Evolutionary conservation across 23 red algal species (phyloP).

Genomic region (Porphyridium purpureum): DNA sequence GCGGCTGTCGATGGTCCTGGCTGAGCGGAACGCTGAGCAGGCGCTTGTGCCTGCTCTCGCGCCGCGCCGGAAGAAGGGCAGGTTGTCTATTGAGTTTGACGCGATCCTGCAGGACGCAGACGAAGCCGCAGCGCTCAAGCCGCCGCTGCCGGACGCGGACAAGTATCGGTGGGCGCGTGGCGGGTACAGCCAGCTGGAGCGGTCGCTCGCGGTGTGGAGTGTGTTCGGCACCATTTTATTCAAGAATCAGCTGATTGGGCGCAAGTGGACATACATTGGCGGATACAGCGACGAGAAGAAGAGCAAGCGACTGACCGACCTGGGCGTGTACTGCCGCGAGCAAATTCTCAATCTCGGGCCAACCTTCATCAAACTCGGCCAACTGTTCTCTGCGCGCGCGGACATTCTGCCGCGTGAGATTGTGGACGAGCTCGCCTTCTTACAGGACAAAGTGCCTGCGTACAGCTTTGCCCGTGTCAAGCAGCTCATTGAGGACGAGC

Average conservation of each 20-base stretch:
- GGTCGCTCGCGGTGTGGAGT: slow-evolving; percentile 22
- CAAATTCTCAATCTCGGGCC: slow-evolving; percentile 46
- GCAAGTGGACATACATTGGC: slow-evolving; percentile 15
- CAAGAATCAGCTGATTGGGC: slow-evolving; percentile 21
- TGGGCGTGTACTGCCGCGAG: slow-evolving; percentile 22
- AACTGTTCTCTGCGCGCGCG: slow-evolving; percentile 65
- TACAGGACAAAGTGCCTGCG: slow-evolving; percentile 81
- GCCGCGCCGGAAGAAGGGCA: no score
- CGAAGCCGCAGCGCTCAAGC: no score
- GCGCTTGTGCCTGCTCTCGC: no score
- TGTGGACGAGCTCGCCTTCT: slow-evolving; percentile 51
- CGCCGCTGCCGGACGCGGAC: no score
- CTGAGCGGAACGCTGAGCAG: no score
- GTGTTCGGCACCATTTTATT: slow-evolving; percentile 17
- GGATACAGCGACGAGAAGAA: slow-evolving; percentile 6
- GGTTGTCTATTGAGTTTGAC: no score
- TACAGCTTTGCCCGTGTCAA: slow-evolving; percentile 34
- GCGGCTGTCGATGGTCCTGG: no score
- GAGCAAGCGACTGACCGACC: slow-evolving; percentile 1
- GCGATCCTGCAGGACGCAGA: no score
- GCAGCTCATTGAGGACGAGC: slow-evolving; percentile 54
- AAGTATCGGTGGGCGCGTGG: slow-evolving; percentile 13
- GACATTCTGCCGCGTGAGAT: slow-evolving; percentile 76
- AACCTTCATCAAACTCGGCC: slow-evolving; percentile 97
- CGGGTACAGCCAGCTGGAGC: slow-evolving; percentile 20